Percentiles rank a stretch among this genome's conserved stretches.
Evolutionary conservation across 1,284 basidiomycete genomes (phyloP).

Genomic region (Trichosporon sp.): DNA sequence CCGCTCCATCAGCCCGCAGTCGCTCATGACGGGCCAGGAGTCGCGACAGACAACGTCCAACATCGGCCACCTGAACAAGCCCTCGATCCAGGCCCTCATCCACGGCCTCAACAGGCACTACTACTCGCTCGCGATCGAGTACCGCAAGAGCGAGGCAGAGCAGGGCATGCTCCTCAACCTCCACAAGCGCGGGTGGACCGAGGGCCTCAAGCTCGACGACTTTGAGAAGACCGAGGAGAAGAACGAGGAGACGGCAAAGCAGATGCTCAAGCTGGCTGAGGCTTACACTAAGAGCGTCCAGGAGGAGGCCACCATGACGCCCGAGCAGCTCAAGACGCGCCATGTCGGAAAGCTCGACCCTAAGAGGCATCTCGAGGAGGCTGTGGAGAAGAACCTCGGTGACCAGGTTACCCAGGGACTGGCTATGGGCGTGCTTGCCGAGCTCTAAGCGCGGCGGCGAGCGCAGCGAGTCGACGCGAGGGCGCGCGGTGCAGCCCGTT

Average conservation of each 20-base stretch:
- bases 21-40: constrained; percentile 78
- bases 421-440: constrained; percentile 83
- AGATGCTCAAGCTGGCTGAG: constrained; percentile 83
- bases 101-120: constrained; percentile 95
- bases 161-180: constrained; percentile 98
- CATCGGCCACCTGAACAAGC: constrained; percentile 98
- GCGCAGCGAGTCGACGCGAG: not conserved
- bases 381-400: constrained; percentile 93
- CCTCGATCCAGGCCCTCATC: constrained; percentile 92
- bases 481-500: not conserved
- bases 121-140: constrained; percentile 90
- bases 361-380: constrained; percentile 91
- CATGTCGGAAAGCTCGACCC: constrained; percentile 98
- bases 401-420: constrained; percentile 91
- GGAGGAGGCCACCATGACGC: constrained; percentile 84
- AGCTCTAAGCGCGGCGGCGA: constrained; percentile 53
- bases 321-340: constrained; percentile 86
- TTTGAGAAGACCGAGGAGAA: constrained; percentile 76
- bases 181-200: constrained; percentile 96
- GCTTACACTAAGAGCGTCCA: constrained; percentile 94
- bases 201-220: constrained; percentile 82
- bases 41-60: constrained; percentile 97
- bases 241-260: constrained; percentile 90
- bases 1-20: constrained; percentile 84
- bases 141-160: constrained; percentile 93